Percentiles rank a stretch among this genome's conserved stretches.
Evolutionary conservation across 2,329 filamentous ascomycete genomes (phyloP).

Genomic region (Aspergillus brasiliensis): DNA sequence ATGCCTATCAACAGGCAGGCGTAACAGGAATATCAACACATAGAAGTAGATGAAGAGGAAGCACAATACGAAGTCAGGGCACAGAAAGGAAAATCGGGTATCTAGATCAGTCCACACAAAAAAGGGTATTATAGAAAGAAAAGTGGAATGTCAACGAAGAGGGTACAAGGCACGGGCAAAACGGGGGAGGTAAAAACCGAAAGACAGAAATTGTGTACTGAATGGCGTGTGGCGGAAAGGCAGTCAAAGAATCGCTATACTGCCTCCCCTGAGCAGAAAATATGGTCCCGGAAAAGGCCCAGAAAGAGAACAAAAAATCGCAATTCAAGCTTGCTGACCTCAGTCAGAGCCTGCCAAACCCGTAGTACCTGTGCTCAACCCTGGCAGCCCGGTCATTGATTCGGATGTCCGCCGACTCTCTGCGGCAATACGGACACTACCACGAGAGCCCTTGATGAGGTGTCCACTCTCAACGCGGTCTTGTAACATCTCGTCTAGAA

Average conservation of each 20-base stretch:
- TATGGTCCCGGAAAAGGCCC: neutral
- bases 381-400: slow-evolving; percentile 27
- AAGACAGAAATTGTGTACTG: neutral
- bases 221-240: neutral
- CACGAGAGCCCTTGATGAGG: slow-evolving; percentile 65
- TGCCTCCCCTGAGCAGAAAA: neutral
- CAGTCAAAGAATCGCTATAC: neutral
- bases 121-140: slow-evolving; percentile 21
- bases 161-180: neutral
- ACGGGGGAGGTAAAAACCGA: neutral
- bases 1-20: neutral
- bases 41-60: neutral
- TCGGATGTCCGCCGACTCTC: slow-evolving; percentile 41
- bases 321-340: neutral
- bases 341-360: neutral
- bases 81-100: slow-evolving; percentile 28
- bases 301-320: no score
- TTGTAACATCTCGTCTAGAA: slow-evolving; percentile 96
- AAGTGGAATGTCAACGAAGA: slow-evolving; percentile 16
- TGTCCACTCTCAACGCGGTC: slow-evolving; percentile 78
- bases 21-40: neutral
- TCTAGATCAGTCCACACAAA: slow-evolving; percentile 19
- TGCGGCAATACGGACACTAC: slow-evolving; percentile 64
- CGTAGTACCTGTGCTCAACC: slow-evolving; percentile 27
- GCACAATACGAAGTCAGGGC: slow-evolving; percentile 1